These are phyloP conservation scores for Craterostigma plantagineum DNA, from an alignment of 257 asterid species.

Conservation along the genomic window DNA sequence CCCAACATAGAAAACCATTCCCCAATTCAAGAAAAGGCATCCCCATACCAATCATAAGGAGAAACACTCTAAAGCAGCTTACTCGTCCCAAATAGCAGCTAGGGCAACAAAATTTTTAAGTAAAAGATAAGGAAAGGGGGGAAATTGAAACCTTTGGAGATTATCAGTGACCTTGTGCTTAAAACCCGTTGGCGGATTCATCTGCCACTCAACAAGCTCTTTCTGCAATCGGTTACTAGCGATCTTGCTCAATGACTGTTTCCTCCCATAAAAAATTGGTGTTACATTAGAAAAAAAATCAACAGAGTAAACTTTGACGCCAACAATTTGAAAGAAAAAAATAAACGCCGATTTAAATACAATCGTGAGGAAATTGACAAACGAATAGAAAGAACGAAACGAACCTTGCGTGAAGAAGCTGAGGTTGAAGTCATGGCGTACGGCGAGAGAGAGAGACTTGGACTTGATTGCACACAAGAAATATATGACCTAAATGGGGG, in stretches of 20 bases:
- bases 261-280: conserved; percentile 10
- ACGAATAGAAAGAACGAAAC: not conserved
- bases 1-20: no score
- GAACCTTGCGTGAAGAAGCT: conserved; percentile 45
- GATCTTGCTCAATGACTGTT: conserved; percentile 84
- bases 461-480: no score
- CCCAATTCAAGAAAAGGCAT: no score
- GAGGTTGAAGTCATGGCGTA: conserved; percentile 34
- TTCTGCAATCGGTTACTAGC: conserved; percentile 94
- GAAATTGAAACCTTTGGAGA: conserved; percentile 48
- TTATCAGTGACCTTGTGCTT: conserved; percentile 78
- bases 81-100: not conserved
- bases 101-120: not conserved
- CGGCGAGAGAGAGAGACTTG: conserved; percentile 7
- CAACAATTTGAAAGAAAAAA: not conserved
- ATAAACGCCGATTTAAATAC: not conserved
- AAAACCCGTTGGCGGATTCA: conserved; percentile 82
- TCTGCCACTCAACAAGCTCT: conserved; percentile 96
- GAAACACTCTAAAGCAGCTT: not conserved
- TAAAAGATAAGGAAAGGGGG: not conserved
- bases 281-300: not conserved
- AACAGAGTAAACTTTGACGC: not conserved
- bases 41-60: not conserved
- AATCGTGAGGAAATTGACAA: not conserved
- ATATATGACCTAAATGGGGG: no score